Percentiles rank a stretch among this genome's conserved stretches.
Evolutionary conservation across 768 basidiomycete species (phyloP).

Genomic region (Suillus spraguei): DNA sequence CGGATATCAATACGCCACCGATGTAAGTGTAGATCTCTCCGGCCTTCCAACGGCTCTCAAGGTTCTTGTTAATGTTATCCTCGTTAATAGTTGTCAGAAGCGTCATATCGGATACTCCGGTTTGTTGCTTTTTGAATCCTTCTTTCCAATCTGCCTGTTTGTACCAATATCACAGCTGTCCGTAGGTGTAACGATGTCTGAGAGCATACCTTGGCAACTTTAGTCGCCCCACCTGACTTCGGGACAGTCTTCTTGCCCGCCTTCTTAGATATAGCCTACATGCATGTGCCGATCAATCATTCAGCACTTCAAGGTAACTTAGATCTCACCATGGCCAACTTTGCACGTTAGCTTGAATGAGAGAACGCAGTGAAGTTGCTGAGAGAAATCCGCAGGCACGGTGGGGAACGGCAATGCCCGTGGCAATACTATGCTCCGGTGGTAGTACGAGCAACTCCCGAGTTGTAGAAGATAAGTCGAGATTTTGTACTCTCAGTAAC

Average conservation of each 20-base stretch:
- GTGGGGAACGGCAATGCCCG: slow-evolving; percentile 3
- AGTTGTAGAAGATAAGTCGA: background rate
- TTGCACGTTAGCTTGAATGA: slow-evolving; percentile 2
- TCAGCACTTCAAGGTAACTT: background rate
- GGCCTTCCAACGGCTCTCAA: slow-evolving; percentile 94
- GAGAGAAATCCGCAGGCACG: slow-evolving; percentile 8
- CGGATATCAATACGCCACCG: slow-evolving; percentile 97
- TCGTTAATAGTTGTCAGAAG: slow-evolving; percentile 95
- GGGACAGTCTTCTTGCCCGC: slow-evolving; percentile 81
- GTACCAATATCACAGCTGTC: slow-evolving; percentile 14
- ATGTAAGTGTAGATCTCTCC: slow-evolving; percentile 99
- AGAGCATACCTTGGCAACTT: slow-evolving; percentile 72
- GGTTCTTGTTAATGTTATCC: slow-evolving; percentile 96
- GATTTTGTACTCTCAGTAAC: background rate
- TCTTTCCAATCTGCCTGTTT: slow-evolving; percentile 98
- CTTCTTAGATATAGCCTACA: slow-evolving; percentile 85
- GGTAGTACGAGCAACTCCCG: background rate
- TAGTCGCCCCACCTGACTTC: slow-evolving; percentile 57
- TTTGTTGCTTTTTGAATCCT: slow-evolving; percentile 99
- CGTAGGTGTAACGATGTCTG: slow-evolving; percentile 4
- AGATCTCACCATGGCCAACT: slow-evolving; percentile 5
- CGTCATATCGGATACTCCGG: slow-evolving; percentile 99
- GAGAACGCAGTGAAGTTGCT: slow-evolving; percentile 1
- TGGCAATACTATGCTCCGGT: background rate
- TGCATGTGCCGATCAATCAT: background rate